A percentile compares a stretch with the other conserved stretches of the same genome.
These are phyloP conservation scores for Picochlorum sp. DNA, from an alignment of 139 green algal species.

Conservation along the genomic window DNA sequence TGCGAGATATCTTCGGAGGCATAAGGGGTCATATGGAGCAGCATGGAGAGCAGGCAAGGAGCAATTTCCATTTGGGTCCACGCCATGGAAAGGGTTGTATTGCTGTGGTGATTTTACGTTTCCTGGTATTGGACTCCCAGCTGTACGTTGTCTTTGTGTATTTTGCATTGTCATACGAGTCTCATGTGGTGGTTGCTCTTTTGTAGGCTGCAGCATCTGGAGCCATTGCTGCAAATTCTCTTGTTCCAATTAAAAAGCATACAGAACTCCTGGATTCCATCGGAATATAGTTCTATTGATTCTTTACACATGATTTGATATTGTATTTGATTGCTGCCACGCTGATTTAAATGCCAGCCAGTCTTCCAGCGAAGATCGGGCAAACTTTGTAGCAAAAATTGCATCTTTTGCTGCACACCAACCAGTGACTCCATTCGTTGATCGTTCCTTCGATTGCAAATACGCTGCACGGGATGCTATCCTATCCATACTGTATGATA, in stretches of 20 bases:
- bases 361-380: background rate
- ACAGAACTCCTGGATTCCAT: slow-evolving; percentile 56
- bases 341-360: slow-evolving; percentile 5
- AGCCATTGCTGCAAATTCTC: slow-evolving; percentile 73
- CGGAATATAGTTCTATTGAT: slow-evolving; percentile 20
- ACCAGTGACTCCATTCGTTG: background rate
- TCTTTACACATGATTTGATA: background rate
- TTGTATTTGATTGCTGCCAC: background rate
- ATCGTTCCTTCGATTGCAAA: background rate
- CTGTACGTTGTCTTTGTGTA: slow-evolving; percentile 25
- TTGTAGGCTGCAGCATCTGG: slow-evolving; percentile 48
- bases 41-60: slow-evolving; percentile 31
- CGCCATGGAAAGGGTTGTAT: slow-evolving; percentile 58
- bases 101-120: slow-evolving; percentile 73
- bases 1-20: slow-evolving; percentile 71
- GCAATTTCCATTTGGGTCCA: slow-evolving; percentile 63
- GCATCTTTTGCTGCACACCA: slow-evolving; percentile 4
- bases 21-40: slow-evolving; percentile 77
- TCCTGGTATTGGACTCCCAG: slow-evolving; percentile 89
- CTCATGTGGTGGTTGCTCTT: too few relatives aligned
- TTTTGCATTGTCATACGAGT: too few relatives aligned
- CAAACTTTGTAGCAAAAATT: slow-evolving; percentile 5
- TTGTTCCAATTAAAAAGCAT: slow-evolving; percentile 58
- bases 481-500: slow-evolving; percentile 10
- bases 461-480: slow-evolving; percentile 7